Evolutionary conservation across 805 yeast genomes (phyloP), one percentile per base, ranked within the genome.

Genomic region (Yamadazyma phyllophila): DNA sequence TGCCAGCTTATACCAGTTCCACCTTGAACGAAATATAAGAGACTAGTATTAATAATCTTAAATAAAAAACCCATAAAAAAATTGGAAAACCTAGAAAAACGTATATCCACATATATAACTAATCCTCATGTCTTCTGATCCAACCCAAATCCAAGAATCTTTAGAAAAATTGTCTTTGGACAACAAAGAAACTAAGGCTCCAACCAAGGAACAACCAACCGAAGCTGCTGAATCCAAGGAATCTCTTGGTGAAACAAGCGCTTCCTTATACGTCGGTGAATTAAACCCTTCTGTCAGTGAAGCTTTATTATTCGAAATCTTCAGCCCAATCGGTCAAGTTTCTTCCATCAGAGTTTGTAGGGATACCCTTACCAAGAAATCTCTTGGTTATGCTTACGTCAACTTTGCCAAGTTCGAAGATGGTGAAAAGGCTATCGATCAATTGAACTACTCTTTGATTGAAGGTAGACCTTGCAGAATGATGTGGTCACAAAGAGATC

Each of bases 401-500:
- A 94, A 94, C 85, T 94, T 77, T 84, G 90, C 85, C 76, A 82
- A 84, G 70, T 73, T 79, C 57, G 87, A 79, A 54, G 97, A 94
- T 65, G 98, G 96, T 65, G 90, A 85, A 75, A 83, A 80, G 65
- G 99, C 99, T 52, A 77, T 94, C 68, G 96, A 90, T 67, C 94
- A 89, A 73, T 82, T 94, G 73, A 94, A 92, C 88, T 94, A 94
- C 79, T 74, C 90, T 49, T 82, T 82, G 62, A 83, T 94, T 75
- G 91, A 91, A 72, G 97, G 97, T 65, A 88, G 85, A 65, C 90
- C 97, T 62, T 90, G 97, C 77, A 89, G 99, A 74, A 92, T 94
- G 77, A 94, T 94, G 98, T 90, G 98, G 97, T 90, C 97, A 58
- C 98, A 94, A 79, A 89, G 98, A 76, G 98, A 94, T 70, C 98